These are phyloP conservation scores for Colletotrichum sp. DNA, from an alignment of 2,329 filamentous ascomycete species.

Conservation along the genomic window DNA sequence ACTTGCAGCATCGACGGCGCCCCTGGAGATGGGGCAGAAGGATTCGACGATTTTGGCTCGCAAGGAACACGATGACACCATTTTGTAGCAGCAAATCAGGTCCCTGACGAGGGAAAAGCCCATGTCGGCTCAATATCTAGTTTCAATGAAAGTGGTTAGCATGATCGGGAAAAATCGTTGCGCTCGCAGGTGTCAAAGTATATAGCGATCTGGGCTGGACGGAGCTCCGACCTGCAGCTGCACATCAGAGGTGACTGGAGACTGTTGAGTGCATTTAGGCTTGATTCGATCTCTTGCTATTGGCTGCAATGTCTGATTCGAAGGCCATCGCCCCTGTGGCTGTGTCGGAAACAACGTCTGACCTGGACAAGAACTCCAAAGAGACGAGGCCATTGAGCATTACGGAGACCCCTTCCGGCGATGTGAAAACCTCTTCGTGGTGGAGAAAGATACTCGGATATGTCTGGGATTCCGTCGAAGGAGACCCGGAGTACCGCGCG, in stretches of 20 bases:
- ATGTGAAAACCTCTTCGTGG: not conserved
- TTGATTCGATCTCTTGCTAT: rapidly evolving
- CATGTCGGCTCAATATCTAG: not conserved
- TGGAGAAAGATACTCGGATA: not conserved
- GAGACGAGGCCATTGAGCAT: not conserved
- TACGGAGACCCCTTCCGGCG: not conserved
- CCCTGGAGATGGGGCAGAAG: not conserved
- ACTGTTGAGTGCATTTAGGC: not conserved
- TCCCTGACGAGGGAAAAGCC: not conserved
- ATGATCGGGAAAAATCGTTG: constrained; percentile 5
- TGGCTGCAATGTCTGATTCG: not conserved
- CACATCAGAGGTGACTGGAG: not conserved
- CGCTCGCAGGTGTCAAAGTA: not conserved
- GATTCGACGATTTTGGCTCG: not conserved
- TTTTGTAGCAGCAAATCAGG: not conserved
- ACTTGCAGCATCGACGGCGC: not conserved
- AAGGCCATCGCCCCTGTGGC: not conserved
- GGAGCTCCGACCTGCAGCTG: not conserved
- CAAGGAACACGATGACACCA: not conserved
- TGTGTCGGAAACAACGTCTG: not conserved
- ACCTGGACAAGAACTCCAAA: not conserved
- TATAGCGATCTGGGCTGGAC: not conserved
- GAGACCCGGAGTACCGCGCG: constrained; percentile 3
- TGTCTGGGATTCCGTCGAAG: constrained; percentile 6
- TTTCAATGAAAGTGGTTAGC: not conserved